A percentile compares a stretch with the other conserved stretches of the same genome.
Conservation (phyloP, 2,329 filamentous ascomycete species). For the Triangularia verruculosa region DNA sequence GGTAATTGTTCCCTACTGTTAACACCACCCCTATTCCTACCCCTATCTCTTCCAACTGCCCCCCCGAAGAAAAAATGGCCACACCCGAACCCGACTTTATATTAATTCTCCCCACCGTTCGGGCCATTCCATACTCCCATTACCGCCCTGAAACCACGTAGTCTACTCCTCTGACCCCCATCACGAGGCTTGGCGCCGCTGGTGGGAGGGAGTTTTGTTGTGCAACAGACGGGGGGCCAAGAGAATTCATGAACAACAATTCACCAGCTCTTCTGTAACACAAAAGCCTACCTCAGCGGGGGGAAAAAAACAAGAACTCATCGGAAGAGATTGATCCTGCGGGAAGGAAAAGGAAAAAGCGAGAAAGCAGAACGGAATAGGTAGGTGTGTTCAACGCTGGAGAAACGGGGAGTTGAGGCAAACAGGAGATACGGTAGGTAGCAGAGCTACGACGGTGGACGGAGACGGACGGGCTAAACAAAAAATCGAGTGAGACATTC, state of each 20-base stretch:
- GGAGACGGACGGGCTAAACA: neutral
- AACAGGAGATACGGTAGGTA: neutral
- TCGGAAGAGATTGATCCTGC: neutral
- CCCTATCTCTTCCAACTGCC: neutral
- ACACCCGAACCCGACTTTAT: neutral
- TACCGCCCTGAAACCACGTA: neutral
- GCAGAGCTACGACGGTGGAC: too few species aligned
- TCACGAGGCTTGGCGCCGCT: neutral
- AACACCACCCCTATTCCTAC: neutral
- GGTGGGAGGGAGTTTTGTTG: neutral
- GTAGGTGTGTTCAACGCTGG: too few species aligned
- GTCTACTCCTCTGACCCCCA: neutral
- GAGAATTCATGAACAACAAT: neutral
- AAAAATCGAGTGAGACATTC: neutral
- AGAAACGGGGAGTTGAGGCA: neutral
- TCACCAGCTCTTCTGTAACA: neutral
- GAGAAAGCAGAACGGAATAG: too few species aligned
- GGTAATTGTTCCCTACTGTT: neutral
- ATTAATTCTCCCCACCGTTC: neutral
- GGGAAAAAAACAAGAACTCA: neutral
- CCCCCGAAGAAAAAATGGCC: neutral
- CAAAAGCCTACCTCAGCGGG: neutral
- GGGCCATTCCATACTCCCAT: neutral
- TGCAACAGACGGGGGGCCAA: neutral
- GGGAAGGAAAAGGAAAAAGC: neutral